Evolutionary conservation across 106 monocot genomes (phyloP).

Genomic region (Apostasia shenzhenica): DNA sequence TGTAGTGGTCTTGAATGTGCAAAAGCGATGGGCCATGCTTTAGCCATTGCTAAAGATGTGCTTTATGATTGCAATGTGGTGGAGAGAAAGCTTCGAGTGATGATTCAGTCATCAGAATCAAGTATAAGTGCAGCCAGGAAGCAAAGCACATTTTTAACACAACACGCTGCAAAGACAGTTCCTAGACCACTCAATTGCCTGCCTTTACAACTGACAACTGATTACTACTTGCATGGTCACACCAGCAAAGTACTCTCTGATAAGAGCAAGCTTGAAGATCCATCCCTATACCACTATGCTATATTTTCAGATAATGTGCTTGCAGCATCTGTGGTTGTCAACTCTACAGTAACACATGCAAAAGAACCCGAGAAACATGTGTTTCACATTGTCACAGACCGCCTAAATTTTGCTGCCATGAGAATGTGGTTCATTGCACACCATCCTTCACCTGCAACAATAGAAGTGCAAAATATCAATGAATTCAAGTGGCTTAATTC

Average conservation of each 20-base stretch:
- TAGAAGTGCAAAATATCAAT: conserved; percentile 72
- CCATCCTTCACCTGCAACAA: conserved; percentile 42
- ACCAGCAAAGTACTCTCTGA: conserved; percentile 13
- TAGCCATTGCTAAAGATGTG: conserved; percentile 39
- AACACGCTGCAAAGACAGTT: conserved; percentile 58
- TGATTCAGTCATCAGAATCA: conserved; percentile 45
- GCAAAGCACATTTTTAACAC: conserved; percentile 51
- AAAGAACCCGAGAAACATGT: conserved; percentile 66
- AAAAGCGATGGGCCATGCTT: conserved; percentile 45
- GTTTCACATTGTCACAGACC: conserved; percentile 72
- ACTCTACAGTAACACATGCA: conserved; percentile 43
- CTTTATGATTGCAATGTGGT: conserved; percentile 25
- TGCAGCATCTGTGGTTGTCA: conserved; percentile 64
- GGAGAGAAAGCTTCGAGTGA: conserved; percentile 33
- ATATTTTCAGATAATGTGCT: conserved; percentile 83
- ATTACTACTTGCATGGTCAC: conserved; percentile 35
- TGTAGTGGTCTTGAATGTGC: conserved; percentile 37
- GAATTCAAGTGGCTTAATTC: conserved; percentile 81
- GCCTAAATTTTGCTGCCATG: conserved; percentile 64
- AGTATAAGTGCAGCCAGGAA: conserved; percentile 35
- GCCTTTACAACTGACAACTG: conserved; percentile 45
- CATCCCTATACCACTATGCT: conserved; percentile 65
- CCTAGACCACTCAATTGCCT: conserved; percentile 57
- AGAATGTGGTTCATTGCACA: conserved; percentile 64
- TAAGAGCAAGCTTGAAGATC: conserved; percentile 39